Percentiles rank a stretch among this genome's conserved stretches.
phyloP scores from a whole-genome alignment of 1,284 basidiomycete genomes.

The Ceratobasidium sp. region DNA sequence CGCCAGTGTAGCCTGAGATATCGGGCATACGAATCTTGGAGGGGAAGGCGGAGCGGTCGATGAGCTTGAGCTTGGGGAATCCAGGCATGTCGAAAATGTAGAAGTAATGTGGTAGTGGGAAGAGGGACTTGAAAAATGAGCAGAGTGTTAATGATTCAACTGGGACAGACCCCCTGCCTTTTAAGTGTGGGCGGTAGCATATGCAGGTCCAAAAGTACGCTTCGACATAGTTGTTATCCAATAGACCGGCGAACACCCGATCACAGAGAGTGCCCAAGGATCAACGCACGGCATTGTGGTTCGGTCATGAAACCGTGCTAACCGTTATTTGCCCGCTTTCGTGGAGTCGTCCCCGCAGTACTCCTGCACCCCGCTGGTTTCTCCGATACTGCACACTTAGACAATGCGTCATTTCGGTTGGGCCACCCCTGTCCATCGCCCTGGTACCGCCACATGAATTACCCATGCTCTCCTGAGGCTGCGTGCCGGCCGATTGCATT shows the following conservation, averaged over 20 bases:
- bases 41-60: slow-evolving; percentile 38
- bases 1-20: slow-evolving; percentile 40
- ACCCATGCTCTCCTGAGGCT: slow-evolving; percentile 9
- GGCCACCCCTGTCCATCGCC: not conserved
- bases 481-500: slow-evolving; percentile 1
- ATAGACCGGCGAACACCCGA: slow-evolving; percentile 17
- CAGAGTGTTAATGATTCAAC: slow-evolving; percentile 35
- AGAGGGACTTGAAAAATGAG: slow-evolving; percentile 25
- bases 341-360: slow-evolving; percentile 14
- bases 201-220: not conserved
- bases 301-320: slow-evolving; percentile 33
- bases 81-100: slow-evolving; percentile 33
- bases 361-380: slow-evolving; percentile 20
- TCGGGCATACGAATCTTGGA: slow-evolving; percentile 38
- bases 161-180: slow-evolving; percentile 1
- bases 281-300: slow-evolving; percentile 26
- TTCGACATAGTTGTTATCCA: slow-evolving; percentile 13
- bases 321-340: slow-evolving; percentile 30
- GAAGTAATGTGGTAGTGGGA: slow-evolving; percentile 16
- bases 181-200: not conserved
- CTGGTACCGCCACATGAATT: slow-evolving; percentile 20
- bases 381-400: not conserved
- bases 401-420: not conserved
- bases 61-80: slow-evolving; percentile 36
- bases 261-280: slow-evolving; percentile 21